Percentiles rank a stretch among this genome's conserved stretches.
phyloP scores from a whole-genome alignment of 225 moss, liverwort and hornwort species.

The Sphagnum tenellum region DNA sequence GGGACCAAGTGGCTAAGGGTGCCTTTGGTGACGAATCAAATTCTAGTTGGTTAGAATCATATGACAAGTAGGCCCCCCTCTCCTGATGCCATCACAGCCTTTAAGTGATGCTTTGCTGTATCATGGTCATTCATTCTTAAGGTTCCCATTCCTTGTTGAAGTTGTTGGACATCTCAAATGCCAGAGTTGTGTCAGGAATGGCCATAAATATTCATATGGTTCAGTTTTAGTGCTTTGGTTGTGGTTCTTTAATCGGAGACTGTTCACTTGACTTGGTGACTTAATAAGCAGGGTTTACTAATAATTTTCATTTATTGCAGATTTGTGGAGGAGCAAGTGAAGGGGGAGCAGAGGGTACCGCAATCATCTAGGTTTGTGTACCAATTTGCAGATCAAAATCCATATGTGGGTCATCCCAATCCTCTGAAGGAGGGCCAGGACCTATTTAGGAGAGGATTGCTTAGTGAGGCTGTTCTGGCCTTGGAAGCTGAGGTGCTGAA shows the following conservation, averaged over 20 bases:
- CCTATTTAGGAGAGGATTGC: slow-evolving; percentile 83
- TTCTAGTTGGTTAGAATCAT: slow-evolving; percentile 83
- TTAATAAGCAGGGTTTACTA: too few relatives aligned
- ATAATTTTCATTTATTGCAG: slow-evolving; percentile 16
- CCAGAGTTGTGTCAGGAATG: too few relatives aligned
- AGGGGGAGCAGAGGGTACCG: slow-evolving; percentile 29
- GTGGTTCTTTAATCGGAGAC: too few relatives aligned
- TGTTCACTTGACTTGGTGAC: neutral
- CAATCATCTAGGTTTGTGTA: slow-evolving; percentile 75
- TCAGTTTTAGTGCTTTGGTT: too few relatives aligned
- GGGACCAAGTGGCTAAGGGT: slow-evolving; percentile 48
- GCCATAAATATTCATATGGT: too few relatives aligned
- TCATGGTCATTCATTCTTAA: too few relatives aligned
- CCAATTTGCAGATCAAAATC: slow-evolving; percentile 90
- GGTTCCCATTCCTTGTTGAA: too few relatives aligned
- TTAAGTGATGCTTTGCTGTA: too few relatives aligned
- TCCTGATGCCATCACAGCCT: too few relatives aligned
- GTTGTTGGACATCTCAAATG: too few relatives aligned
- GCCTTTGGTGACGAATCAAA: slow-evolving; percentile 52
- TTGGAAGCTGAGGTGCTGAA: slow-evolving; percentile 96
- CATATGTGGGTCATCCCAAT: slow-evolving; percentile 92
- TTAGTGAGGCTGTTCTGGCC: slow-evolving; percentile 98
- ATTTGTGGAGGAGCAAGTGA: slow-evolving; percentile 85
- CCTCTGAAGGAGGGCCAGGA: slow-evolving; percentile 98
- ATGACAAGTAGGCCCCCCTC: slow-evolving; percentile 61